Evolutionary conservation across 306 rosid species (phyloP).

Genomic region (Cucurbita maxima): DNA sequence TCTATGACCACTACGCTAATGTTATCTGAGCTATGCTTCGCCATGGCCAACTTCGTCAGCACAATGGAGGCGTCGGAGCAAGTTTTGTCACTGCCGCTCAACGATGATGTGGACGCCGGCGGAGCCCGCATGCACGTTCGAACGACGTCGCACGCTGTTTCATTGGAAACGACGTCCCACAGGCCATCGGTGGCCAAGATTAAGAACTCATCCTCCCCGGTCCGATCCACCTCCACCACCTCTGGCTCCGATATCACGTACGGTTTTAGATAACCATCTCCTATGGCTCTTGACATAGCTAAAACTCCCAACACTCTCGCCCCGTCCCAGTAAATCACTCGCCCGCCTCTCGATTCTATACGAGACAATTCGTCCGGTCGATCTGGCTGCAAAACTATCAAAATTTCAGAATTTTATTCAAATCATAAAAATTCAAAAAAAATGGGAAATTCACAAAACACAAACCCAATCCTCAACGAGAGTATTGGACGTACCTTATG

Average conservation of each 20-base stretch:
- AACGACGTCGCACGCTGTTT: constrained; percentile 64
- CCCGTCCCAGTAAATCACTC: constrained; percentile 85
- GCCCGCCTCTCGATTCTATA: constrained; percentile 66
- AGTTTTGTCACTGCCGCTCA: constrained; percentile 29
- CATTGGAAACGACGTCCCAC: constrained; percentile 87
- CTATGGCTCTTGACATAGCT: constrained; percentile 89
- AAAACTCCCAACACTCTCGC: constrained; percentile 77
- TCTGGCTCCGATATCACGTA: constrained; percentile 85
- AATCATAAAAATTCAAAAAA: too few relatives aligned
- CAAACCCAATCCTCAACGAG: too few relatives aligned
- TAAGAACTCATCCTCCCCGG: constrained; percentile 58
- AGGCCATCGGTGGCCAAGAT: constrained; percentile 78
- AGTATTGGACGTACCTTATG: constrained; percentile 36
- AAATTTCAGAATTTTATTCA: too few relatives aligned
- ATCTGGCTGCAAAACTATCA: constrained; percentile 18
- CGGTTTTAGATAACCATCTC: constrained; percentile 69
- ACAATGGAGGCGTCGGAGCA: constrained; percentile 69
- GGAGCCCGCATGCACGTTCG: constrained; percentile 48
- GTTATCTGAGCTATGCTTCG: constrained; percentile 72
- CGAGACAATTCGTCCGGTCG: constrained; percentile 74
- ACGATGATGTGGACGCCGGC: constrained; percentile 2
- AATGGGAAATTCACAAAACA: too few relatives aligned
- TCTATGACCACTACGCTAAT: constrained; percentile 79
- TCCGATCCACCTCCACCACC: constrained; percentile 51
- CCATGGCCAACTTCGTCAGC: constrained; percentile 78